A percentile compares a stretch with the other conserved stretches of the same genome.
Evolutionary conservation across 1,139 yeast species (phyloP).

Genomic region (Candida labiduridarum): DNA sequence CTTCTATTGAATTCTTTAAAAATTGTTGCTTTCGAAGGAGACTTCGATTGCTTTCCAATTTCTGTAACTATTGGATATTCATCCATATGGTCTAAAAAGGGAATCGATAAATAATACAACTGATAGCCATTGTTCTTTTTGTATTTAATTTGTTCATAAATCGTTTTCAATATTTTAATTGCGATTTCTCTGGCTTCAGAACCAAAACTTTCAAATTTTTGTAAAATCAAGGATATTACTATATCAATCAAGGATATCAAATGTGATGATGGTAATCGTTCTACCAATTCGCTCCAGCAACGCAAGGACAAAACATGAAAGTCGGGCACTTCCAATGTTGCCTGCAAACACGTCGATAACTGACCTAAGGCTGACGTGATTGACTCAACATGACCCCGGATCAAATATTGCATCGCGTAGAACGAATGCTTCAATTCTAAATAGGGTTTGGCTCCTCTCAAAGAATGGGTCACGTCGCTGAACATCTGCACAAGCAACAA

Average conservation of each 20-base stretch:
- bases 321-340: slow-evolving; percentile 66
- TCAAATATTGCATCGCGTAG: slow-evolving; percentile 70
- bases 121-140: slow-evolving; percentile 41
- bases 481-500: slow-evolving; percentile 78
- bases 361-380: slow-evolving; percentile 85
- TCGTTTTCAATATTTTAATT: slow-evolving; percentile 43
- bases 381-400: slow-evolving; percentile 59
- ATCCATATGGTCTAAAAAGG: slow-evolving; percentile 45
- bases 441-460: slow-evolving; percentile 69
- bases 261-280: slow-evolving; percentile 52
- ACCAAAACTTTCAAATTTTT: slow-evolving; percentile 60
- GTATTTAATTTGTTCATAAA: slow-evolving; percentile 38
- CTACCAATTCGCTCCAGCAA: slow-evolving; percentile 66
- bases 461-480: slow-evolving; percentile 77
- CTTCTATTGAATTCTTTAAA: slow-evolving; percentile 58
- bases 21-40: slow-evolving; percentile 31
- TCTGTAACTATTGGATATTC: slow-evolving; percentile 20
- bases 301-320: slow-evolving; percentile 64
- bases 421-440: slow-evolving; percentile 74
- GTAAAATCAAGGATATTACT: slow-evolving; percentile 53
- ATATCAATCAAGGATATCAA: slow-evolving; percentile 51
- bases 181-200: slow-evolving; percentile 49
- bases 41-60: slow-evolving; percentile 26
- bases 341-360: slow-evolving; percentile 82
- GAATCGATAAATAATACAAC: slow-evolving; percentile 52